These are phyloP conservation scores for Penicillium sumatraense DNA, from an alignment of 2,329 filamentous ascomycete species.

Conservation along the genomic window DNA sequence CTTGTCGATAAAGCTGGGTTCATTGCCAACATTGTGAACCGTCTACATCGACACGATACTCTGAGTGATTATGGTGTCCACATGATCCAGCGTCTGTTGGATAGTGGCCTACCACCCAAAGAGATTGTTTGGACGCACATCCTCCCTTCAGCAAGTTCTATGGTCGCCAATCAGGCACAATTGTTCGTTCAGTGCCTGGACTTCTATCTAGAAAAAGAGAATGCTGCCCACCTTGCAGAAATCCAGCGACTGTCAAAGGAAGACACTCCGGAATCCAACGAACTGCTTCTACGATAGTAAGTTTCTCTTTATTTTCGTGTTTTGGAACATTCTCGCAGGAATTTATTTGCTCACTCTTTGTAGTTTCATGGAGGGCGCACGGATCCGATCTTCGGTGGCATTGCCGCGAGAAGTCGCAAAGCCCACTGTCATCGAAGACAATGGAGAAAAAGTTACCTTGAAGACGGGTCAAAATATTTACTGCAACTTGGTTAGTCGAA, in stretches of 20 bases:
- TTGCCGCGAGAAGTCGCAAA: conserved; percentile 41
- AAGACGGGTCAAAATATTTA: conserved; percentile 41
- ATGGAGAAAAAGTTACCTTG: conserved; percentile 36
- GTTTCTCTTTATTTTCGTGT: conserved; percentile 9
- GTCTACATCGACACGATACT: conserved; percentile 45
- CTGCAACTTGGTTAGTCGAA: conserved; percentile 41
- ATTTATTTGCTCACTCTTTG: conserved; percentile 13
- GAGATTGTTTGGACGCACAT: conserved; percentile 63
- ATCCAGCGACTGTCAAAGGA: conserved; percentile 54
- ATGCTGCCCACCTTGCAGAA: conserved; percentile 51
- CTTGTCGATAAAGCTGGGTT: conserved; percentile 48
- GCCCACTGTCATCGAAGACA: conserved; percentile 39
- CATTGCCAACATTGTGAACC: conserved; percentile 46
- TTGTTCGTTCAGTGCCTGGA: conserved; percentile 63
- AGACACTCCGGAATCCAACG: conserved; percentile 51
- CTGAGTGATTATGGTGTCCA: conserved; percentile 60
- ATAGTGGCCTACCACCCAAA: conserved; percentile 50
- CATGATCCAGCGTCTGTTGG: conserved; percentile 59
- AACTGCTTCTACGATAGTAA: conserved; percentile 57
- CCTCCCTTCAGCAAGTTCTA: conserved; percentile 61
- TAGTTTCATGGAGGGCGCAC: conserved; percentile 48
- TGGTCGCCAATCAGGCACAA: conserved; percentile 62
- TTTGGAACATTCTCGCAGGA: background rate
- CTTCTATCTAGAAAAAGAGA: conserved; percentile 58
- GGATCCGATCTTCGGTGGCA: conserved; percentile 43